Evolutionary conservation across 225 moss, liverwort and hornwort species (phyloP), one percentile per base, ranked within the genome.

Genomic region (Marchantia polymorpha): DNA sequence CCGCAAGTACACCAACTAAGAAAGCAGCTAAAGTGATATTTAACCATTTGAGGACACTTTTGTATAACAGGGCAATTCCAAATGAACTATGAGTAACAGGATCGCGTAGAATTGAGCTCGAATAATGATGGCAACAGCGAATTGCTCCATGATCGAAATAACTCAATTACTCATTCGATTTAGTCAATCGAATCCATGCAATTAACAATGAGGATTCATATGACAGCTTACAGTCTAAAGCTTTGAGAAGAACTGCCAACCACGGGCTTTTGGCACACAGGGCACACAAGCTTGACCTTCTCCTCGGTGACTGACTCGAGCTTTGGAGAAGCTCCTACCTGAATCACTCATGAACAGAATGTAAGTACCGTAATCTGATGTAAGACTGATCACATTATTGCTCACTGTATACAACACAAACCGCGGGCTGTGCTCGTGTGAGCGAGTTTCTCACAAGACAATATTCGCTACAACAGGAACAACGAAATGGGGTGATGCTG

Each of bases 201-300:
- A 1, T 1, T 20, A 46, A 64, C 26, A 17, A 20, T 39, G 7
- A 73, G 66, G 9, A 20, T 60, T 52, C 17, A 17, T 3, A 14
- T 20, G 7, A 63, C 23, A 60, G 64, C 80, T 80, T 80, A 83
- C 83, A 84, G 15, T 47, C 73, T 64, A 10, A 79, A 72, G 25
- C 49, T 72, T 49, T 77, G 16, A 10, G 77, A 84, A 29, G 64
- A 55, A 69, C 58, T 52, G 39, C 52, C 20, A 26, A 50, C 58
- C 17, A 84, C 54, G 29, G 77, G 82, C 50, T 67, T 58, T 49
- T 80, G 73, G 30, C 85, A 82, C 25, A 85, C 65, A 60, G 85
- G 85, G 31, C 85, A 85, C 52, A 76, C 82, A 31, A 85, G 82
- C 80, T 73, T 64, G 54, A 82, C 56, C 27, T 77, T 85, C 59